Base-by-base conservation (phyloP, 768 basidiomycete species). In the Tephrocybe sp. region DNA sequence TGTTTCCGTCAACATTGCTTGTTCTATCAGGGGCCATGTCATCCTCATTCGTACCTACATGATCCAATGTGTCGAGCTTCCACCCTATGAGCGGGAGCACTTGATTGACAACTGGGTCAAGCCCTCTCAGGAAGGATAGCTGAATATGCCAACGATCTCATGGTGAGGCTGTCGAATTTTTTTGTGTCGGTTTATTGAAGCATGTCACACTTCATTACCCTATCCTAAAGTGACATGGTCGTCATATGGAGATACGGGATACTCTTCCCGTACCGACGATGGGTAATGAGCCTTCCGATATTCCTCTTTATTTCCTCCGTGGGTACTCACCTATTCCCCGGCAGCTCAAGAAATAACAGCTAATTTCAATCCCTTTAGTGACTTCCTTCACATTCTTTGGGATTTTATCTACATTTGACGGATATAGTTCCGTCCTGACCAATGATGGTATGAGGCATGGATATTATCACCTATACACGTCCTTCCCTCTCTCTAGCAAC, bases 171-270 rank as follows among this genome's bases (percentile, higher is more conserved):
- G n/a, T n/a, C n/a, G n/a, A n/a, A n/a, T n/a, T n/a, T n/a, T n/a
- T n/a, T n/a, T n/a, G n/a, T n/a, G n/a, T n/a, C n/a, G n/a, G n/a
- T n/a, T n/a, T n/a, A n/a, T n/a, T n/a, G n/a, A n/a, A n/a, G n/a
- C n/a, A n/a, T n/a, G n/a, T n/a, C n/a, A n/a, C n/a, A n/a, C n/a
- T n/a, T 21, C n/a, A 6, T 48, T 33, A 38, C 36, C 47, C 47
- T 11, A 39, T 48, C 17, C n/a, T 48, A n/a, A 17, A 51, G 43
- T 45, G 50, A 51, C 24, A 15, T 18, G 2, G 34, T 38, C 4
- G 50, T 51, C 9, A 38, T 51, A 8, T 51, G 50, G 50, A 36
- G 50, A 24, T 42, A 32, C 23, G 38, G 32, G 34, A 32, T 45
- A 8, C 33, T 51, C 23, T 51, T 25, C 21, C 20, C 24, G 4